phyloP scores from a whole-genome alignment of 306 rosid genomes.

The Boehmeria nivea region DNA sequence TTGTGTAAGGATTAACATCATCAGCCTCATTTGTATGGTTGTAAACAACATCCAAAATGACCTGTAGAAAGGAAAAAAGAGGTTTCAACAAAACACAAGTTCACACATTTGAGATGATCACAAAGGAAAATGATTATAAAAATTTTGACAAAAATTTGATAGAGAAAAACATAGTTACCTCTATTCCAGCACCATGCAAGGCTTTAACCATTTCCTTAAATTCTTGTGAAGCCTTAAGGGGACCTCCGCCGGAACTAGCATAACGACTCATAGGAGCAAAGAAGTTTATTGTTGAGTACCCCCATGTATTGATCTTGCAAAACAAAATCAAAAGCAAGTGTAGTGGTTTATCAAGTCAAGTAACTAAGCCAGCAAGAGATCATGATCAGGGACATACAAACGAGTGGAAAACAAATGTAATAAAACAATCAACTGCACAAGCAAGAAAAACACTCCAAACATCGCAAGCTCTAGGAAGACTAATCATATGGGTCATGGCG shows the following conservation, averaged over 20 bases:
- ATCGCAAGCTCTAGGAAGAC: too few species aligned
- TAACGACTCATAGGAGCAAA: conserved; percentile 98
- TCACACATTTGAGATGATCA: conserved; percentile 17
- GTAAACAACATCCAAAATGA: conserved; percentile 94
- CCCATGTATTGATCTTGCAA: conserved; percentile 90
- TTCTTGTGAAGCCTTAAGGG: conserved; percentile 76
- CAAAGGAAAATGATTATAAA: too few species aligned
- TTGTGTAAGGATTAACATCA: conserved; percentile 63
- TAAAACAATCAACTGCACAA: too few species aligned
- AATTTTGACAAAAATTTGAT: neutral
- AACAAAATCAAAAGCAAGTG: too few species aligned
- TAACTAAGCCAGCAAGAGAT: conserved; percentile 5
- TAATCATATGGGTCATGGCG: too few species aligned
- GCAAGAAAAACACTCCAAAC: too few species aligned
- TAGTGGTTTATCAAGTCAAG: too few species aligned
- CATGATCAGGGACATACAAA: neutral
- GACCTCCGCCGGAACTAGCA: conserved; percentile 94
- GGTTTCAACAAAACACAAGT: conserved; percentile 1
- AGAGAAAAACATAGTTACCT: conserved; percentile 42
- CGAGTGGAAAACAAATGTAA: neutral
- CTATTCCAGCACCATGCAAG: conserved; percentile 88
- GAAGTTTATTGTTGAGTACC: conserved; percentile 93
- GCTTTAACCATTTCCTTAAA: conserved; percentile 94
- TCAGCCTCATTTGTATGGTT: conserved; percentile 95
- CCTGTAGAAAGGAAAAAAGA: conserved; percentile 37